These are phyloP conservation scores for Xylariaceae sp. DNA, from an alignment of 2,329 filamentous ascomycete species.

Conservation along the genomic window DNA sequence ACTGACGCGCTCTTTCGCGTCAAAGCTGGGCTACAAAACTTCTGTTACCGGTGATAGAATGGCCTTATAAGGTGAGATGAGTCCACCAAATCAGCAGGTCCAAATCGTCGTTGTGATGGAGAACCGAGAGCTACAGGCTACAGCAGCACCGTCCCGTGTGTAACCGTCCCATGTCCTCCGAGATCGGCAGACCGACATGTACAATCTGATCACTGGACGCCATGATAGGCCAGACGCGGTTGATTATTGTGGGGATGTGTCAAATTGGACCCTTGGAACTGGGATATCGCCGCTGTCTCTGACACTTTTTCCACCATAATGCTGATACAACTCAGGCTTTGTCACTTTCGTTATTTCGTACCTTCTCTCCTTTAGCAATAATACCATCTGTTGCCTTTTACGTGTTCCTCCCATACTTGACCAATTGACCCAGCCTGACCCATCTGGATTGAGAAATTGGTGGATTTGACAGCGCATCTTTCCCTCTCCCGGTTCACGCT, in stretches of 20 bases:
- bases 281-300: not conserved
- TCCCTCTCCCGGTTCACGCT: not conserved
- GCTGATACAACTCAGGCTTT: too few species aligned
- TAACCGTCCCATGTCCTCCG: conserved; percentile 15
- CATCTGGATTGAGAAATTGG: too few species aligned
- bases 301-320: not conserved
- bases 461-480: not conserved
- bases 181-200: conserved; percentile 14
- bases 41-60: too few species aligned
- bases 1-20: too few species aligned
- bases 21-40: too few species aligned
- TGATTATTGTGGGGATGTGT: not conserved
- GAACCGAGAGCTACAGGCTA: not conserved
- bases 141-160: not conserved
- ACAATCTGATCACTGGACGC: not conserved
- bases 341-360: too few species aligned
- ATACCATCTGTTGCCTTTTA: too few species aligned
- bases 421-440: not conserved
- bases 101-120: too few species aligned
- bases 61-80: too few species aligned
- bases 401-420: too few species aligned
- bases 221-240: not conserved
- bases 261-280: not conserved
- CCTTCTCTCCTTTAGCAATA: too few species aligned
- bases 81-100: too few species aligned